A percentile compares a stretch with the other conserved stretches of the same genome.
phyloP scores from a whole-genome alignment of 1,284 basidiomycete genomes.

The Boletus smithii region DNA sequence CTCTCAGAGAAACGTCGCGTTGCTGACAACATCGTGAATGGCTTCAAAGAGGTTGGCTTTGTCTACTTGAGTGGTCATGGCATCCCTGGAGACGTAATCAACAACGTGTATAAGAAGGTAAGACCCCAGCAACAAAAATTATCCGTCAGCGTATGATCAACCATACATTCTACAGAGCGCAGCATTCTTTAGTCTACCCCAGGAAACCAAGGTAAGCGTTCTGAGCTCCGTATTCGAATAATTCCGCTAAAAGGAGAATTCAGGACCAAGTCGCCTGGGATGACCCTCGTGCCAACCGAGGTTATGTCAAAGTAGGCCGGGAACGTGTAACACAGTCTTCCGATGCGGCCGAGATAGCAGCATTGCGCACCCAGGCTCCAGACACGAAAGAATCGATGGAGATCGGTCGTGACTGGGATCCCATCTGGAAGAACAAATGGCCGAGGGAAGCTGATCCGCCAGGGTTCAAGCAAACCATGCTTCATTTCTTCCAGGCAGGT shows the following conservation, averaged over 20 bases:
- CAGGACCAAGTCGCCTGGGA: conserved; percentile 69
- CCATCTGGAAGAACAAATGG: conserved; percentile 76
- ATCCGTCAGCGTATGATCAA: background rate
- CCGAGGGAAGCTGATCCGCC: conserved; percentile 62
- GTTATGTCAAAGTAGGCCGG: conserved; percentile 75
- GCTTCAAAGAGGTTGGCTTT: conserved; percentile 76
- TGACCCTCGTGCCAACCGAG: conserved; percentile 79
- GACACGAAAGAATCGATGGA: conserved; percentile 85
- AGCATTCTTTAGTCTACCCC: conserved; percentile 68
- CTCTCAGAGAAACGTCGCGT: conserved; percentile 56
- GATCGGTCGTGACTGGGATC: conserved; percentile 78
- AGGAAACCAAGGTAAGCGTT: conserved; percentile 53
- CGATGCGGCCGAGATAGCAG: conserved; percentile 70
- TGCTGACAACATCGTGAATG: conserved; percentile 68
- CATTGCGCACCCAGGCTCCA: conserved; percentile 66
- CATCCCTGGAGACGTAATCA: conserved; percentile 51
- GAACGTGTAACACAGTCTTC: conserved; percentile 77
- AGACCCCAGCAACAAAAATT: background rate
- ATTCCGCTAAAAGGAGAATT: conserved; percentile 1
- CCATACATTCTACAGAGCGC: conserved; percentile 48
- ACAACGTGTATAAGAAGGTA: conserved; percentile 63
- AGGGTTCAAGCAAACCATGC: conserved; percentile 67
- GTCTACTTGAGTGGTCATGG: conserved; percentile 72
- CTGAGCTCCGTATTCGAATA: background rate
- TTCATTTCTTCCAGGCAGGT: conserved; percentile 66